Percentiles rank a stretch among this genome's conserved stretches.
Evolutionary conservation across 2,329 filamentous ascomycete species (phyloP).

Genomic region (Beauveria sp.): DNA sequence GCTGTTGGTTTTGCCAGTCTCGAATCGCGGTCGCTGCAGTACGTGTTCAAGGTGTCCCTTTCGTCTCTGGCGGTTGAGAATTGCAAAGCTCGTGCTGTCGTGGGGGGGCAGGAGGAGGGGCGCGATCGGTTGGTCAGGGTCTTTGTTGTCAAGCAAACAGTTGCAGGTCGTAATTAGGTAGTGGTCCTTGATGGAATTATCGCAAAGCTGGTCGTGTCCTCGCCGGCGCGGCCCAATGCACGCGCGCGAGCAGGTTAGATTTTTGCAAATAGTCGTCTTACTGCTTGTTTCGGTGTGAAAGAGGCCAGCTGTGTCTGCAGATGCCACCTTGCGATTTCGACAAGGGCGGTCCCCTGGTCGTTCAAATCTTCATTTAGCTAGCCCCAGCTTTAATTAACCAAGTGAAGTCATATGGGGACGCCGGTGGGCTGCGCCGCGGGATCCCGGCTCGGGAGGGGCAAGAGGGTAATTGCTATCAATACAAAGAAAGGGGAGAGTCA

Average conservation of each 20-base stretch:
- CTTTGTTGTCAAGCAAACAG: background rate
- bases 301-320: conserved; percentile 8
- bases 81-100: background rate
- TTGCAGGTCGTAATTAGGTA: background rate
- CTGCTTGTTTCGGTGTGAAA: background rate
- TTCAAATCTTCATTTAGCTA: conserved; percentile 11
- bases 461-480: background rate
- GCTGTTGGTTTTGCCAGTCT: background rate
- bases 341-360: conserved; percentile 13
- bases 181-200: too few species aligned
- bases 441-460: background rate
- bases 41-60: background rate
- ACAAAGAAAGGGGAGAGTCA: background rate
- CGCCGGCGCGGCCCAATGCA: background rate
- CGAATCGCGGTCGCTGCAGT: background rate
- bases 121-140: background rate
- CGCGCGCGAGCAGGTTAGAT: background rate
- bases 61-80: background rate
- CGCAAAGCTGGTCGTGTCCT: background rate
- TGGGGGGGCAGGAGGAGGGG: background rate
- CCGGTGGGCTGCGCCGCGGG: background rate
- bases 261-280: too few species aligned
- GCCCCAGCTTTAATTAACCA: conserved; percentile 10
- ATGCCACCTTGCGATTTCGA: conserved; percentile 24
- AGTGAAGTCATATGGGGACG: conserved; percentile 10